phyloP scores from a whole-genome alignment of 805 yeast species.

The Yamadazyma paraphyllophila region DNA sequence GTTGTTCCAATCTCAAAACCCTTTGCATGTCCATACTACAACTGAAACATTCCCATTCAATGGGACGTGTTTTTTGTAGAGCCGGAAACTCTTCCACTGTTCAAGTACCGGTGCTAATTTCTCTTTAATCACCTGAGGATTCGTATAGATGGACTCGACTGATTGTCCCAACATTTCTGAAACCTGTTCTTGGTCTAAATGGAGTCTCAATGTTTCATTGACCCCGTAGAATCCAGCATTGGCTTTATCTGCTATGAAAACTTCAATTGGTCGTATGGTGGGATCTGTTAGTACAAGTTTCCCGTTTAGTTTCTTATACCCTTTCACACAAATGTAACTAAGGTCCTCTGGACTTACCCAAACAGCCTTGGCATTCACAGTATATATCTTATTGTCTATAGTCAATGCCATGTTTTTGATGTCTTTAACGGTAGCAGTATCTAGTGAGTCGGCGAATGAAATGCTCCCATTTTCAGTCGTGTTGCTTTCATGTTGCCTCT shows the following conservation, averaged over 20 bases:
- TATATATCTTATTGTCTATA: constrained; percentile 16
- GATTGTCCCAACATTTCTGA: background rate
- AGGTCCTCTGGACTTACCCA: constrained; percentile 27
- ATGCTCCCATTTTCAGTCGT: constrained; percentile 1
- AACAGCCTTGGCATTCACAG: constrained; percentile 19
- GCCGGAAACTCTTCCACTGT: background rate
- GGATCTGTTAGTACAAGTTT: constrained; percentile 20
- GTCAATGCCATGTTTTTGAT: background rate
- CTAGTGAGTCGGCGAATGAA: constrained; percentile 2
- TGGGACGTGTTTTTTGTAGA: constrained; percentile 9
- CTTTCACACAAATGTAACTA: constrained; percentile 27
- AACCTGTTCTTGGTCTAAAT: constrained; percentile 16
- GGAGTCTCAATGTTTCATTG: constrained; percentile 14
- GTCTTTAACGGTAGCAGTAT: background rate
- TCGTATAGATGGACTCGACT: constrained; percentile 9
- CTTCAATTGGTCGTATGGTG: constrained; percentile 20
- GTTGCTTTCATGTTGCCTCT: background rate
- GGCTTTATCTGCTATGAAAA: constrained; percentile 20
- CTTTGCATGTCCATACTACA: constrained; percentile 10
- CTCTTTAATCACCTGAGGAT: constrained; percentile 3
- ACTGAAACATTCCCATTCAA: constrained; percentile 4
- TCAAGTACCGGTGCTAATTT: constrained; percentile 1
- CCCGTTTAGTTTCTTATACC: constrained; percentile 14
- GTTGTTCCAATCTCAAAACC: background rate
- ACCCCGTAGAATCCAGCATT: constrained; percentile 8